A percentile compares a stretch with the other conserved stretches of the same genome.
phyloP scores from a whole-genome alignment of 2,329 filamentous ascomycete species.

The Cercospora nicotianae region DNA sequence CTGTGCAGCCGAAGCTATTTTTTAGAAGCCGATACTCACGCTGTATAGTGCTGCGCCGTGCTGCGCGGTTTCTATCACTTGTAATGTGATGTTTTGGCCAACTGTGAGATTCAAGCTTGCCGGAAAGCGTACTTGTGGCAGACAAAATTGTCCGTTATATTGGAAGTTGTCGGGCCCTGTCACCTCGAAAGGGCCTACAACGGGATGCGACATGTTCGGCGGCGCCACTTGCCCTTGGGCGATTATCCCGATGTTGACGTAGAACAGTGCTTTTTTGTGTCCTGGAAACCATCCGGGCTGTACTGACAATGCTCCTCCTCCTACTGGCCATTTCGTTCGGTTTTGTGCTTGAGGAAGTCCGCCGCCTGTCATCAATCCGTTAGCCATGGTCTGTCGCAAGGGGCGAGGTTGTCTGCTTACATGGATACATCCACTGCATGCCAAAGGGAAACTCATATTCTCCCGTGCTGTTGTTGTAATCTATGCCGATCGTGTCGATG shows the following conservation, averaged over 20 bases:
- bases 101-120: conserved; percentile 65
- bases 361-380: conserved; percentile 62
- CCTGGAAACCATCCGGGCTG: conserved; percentile 97
- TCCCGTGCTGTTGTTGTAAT: conserved; percentile 30
- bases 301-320: conserved; percentile 81
- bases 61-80: conserved; percentile 77
- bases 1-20: neutral
- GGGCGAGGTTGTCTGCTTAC: conserved; percentile 55
- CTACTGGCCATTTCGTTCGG: conserved; percentile 87
- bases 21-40: conserved; percentile 51
- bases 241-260: conserved; percentile 84
- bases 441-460: conserved; percentile 62
- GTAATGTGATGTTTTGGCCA: conserved; percentile 89
- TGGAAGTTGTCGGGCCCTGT: conserved; percentile 75
- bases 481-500: conserved; percentile 49
- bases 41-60: conserved; percentile 83
- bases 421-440: conserved; percentile 95
- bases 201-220: conserved; percentile 80
- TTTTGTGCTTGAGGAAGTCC: conserved; percentile 76
- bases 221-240: conserved; percentile 55
- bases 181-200: conserved; percentile 79
- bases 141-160: conserved; percentile 79
- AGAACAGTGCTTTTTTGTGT: conserved; percentile 77
- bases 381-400: neutral
- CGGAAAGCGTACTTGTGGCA: conserved; percentile 86